phyloP scores from a whole-genome alignment of 1,284 basidiomycete genomes.

The Prillingera fragicola region DNA sequence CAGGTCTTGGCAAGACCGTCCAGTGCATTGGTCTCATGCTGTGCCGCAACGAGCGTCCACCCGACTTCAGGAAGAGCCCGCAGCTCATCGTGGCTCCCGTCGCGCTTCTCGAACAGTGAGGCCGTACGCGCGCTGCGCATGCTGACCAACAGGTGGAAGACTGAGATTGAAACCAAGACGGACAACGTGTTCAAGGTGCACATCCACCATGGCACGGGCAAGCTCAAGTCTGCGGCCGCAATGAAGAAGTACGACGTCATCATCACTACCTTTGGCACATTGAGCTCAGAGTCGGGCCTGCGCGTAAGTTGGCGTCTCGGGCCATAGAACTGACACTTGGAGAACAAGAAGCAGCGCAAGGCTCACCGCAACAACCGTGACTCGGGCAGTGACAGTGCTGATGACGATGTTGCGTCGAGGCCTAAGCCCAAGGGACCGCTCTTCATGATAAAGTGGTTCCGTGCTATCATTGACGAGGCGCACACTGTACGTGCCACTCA shows the following conservation, averaged over 20 bases:
- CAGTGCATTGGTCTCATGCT: conserved; percentile 46
- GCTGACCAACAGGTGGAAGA: conserved; percentile 36
- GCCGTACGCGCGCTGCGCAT: conserved; percentile 1
- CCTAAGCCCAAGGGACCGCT: conserved; percentile 31
- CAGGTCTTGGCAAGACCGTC: conserved; percentile 47
- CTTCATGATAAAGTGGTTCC: conserved; percentile 40
- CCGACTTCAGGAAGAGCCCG: conserved; percentile 32
- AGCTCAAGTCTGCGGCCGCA: conserved; percentile 25
- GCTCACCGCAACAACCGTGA: conserved; percentile 6
- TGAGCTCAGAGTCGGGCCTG: conserved; percentile 26
- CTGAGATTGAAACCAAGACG: conserved; percentile 48
- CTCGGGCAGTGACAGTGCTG: conserved; percentile 7
- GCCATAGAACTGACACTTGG: conserved; percentile 14
- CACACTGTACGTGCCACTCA: conserved; percentile 22
- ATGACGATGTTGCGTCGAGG: conserved; percentile 9
- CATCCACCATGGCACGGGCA: conserved; percentile 44
- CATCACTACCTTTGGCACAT: conserved; percentile 40
- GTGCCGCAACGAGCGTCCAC: conserved; percentile 35
- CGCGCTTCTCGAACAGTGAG: conserved; percentile 45
- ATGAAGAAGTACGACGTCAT: conserved; percentile 45
- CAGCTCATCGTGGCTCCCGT: conserved; percentile 49
- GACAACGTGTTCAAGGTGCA: conserved; percentile 28
- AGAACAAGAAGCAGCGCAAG: conserved; percentile 19
- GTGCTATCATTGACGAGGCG: conserved; percentile 50
- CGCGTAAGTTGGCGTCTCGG: conserved; percentile 18